Evolutionary conservation across 176 grass and related monocot species (phyloP), one percentile per base, ranked within the genome.

Genomic region (Rhynchospora tenuis): DNA sequence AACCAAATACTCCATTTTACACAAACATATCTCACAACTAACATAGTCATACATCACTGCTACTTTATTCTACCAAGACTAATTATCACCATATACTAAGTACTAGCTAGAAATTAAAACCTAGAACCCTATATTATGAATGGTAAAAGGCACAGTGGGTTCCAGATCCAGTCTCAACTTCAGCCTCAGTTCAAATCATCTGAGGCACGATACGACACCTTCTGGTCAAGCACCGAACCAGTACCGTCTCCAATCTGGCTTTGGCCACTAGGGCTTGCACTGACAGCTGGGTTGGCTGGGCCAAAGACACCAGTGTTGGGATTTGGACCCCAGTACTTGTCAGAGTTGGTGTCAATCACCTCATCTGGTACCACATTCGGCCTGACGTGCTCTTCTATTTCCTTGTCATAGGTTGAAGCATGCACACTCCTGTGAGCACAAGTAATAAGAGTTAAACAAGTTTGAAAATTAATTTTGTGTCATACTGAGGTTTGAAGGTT

Each of bases 291-390:
- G 67, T 90, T 88, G 1, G 88, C 84, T 0, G 96, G 96, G 14
- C 92, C 91, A 79, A 99, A 99, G 17, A 99, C 93, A 62, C 96
- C 96, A 79, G 93, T 99, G 64, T 82, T 89, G 0, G 96, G 96
- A 84, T 99, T 88, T 0, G 96, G 96, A 17, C 86, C 86, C 96
- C 96, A 99, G 88, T 95, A 99, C 84, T 93, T 99, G 86, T 93
- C 89, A 6, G 96, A 88, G 78, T 13, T 83, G 19, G 8, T 81
- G 54, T 89, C 80, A 79, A 99, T 99, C 93, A 99, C 96, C 93
- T 99, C 86, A 84, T 99, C 96, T 82, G 93, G 96, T 83, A 98
- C 92, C 64, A 95, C 63, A 46, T 43, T 82, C 69, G 96, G 91
- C 4, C 88, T 81, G 47, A 93, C 88, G 67, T 89, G 93, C 4